These are phyloP conservation scores for Xylaria sp. DNA, from an alignment of 2,329 filamentous ascomycete species.

Conservation along the genomic window DNA sequence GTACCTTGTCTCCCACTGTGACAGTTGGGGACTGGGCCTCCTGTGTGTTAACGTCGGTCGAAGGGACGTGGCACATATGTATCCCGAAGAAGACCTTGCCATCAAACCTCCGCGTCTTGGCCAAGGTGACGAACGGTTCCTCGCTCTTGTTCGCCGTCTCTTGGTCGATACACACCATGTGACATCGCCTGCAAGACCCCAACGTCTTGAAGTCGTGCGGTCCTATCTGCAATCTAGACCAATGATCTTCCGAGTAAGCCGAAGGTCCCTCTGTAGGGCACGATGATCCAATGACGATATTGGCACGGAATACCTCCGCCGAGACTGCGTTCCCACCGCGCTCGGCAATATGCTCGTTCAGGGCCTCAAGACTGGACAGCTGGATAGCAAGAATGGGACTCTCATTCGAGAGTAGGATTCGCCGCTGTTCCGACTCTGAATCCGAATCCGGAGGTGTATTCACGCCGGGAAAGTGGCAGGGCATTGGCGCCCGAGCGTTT, in stretches of 20 bases:
- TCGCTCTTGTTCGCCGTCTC: slow-evolving; percentile 74
- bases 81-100: slow-evolving; percentile 90
- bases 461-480: slow-evolving; percentile 57
- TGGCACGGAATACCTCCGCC: slow-evolving; percentile 82
- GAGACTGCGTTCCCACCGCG: slow-evolving; percentile 67
- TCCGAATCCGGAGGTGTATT: slow-evolving; percentile 63
- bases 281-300: slow-evolving; percentile 71
- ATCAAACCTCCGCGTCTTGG: slow-evolving; percentile 80
- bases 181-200: slow-evolving; percentile 84
- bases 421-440: slow-evolving; percentile 48
- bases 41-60: slow-evolving; percentile 18
- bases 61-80: slow-evolving; percentile 63
- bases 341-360: slow-evolving; percentile 73
- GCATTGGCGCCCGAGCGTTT: slow-evolving; percentile 41
- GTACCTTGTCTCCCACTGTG: slow-evolving; percentile 50
- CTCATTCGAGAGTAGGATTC: slow-evolving; percentile 87
- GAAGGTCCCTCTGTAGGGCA: slow-evolving; percentile 44
- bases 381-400: slow-evolving; percentile 89
- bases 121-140: slow-evolving; percentile 86
- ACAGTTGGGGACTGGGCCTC: slow-evolving; percentile 49
- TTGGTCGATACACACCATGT: slow-evolving; percentile 96
- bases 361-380: slow-evolving; percentile 72
- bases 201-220: slow-evolving; percentile 68
- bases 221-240: slow-evolving; percentile 71
- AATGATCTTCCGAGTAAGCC: slow-evolving; percentile 79